phyloP scores from a whole-genome alignment of 352 stramenopile species.

The Phytopythium montanum region DNA sequence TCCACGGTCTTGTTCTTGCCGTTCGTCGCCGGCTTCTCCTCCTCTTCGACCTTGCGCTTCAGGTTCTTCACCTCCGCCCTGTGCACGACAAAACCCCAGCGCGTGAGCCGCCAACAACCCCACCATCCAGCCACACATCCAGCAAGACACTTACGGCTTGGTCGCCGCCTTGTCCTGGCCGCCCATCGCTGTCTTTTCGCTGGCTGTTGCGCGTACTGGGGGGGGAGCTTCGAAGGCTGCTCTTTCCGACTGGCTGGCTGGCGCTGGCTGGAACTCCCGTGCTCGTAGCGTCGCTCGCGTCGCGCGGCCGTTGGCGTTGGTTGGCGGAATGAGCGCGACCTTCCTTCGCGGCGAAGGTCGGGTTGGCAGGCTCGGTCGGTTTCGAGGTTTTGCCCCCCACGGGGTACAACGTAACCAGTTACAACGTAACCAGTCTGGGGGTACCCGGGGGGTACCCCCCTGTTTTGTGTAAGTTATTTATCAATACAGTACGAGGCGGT shows the following conservation, averaged over 20 bases:
- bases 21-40: constrained; percentile 20
- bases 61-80: constrained; percentile 34
- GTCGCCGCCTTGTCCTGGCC: constrained; percentile 29
- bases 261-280: not conserved
- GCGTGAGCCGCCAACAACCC: not conserved
- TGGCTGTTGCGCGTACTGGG: not conserved
- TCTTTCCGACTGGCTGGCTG: not conserved
- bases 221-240: not conserved
- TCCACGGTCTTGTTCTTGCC: constrained; percentile 17
- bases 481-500: no score
- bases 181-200: constrained; percentile 14
- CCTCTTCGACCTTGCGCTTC: constrained; percentile 43
- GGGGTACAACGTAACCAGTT: no score
- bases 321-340: constrained; percentile 1
- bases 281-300: constrained; percentile 8
- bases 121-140: not conserved
- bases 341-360: no score
- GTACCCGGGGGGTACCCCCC: no score
- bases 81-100: not conserved
- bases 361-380: no score
- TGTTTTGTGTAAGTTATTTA: no score
- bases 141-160: constrained; percentile 39
- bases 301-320: constrained; percentile 1
- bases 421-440: no score
- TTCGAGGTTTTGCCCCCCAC: no score